Evolutionary conservation across 192 early-diverging fungal species (phyloP).

Genomic region (Coemansia erecta): DNA sequence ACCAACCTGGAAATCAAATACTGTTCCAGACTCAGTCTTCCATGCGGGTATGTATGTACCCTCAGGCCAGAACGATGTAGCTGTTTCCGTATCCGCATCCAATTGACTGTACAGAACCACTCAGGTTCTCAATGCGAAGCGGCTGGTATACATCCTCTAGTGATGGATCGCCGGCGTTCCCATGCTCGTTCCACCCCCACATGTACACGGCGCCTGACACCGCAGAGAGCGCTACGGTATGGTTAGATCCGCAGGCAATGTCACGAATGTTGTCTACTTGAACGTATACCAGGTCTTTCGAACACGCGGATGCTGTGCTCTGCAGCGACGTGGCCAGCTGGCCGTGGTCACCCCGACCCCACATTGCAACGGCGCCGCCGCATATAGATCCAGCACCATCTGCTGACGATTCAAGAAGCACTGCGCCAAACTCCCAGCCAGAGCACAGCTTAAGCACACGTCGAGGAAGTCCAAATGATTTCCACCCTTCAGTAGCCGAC

Average conservation of each 20-base stretch:
- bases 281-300: conserved; percentile 15
- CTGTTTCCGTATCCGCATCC: conserved; percentile 47
- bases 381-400: conserved; percentile 9
- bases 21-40: no score
- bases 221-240: conserved; percentile 61
- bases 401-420: conserved; percentile 63
- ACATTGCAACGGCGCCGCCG: conserved; percentile 47
- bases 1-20: no score
- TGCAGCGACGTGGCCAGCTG: conserved; percentile 52
- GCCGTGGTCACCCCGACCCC: conserved; percentile 77
- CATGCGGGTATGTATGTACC: no score
- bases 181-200: conserved; percentile 98
- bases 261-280: conserved; percentile 10
- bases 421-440: conserved; percentile 52
- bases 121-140: background rate
- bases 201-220: conserved; percentile 48
- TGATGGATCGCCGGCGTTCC: conserved; percentile 70
- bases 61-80: conserved; percentile 15
- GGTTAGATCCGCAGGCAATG: conserved; percentile 74
- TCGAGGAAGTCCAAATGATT: conserved; percentile 10
- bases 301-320: background rate
- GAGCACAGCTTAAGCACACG: conserved; percentile 26
- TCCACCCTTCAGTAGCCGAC: conserved; percentile 5
- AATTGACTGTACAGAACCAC: conserved; percentile 2
- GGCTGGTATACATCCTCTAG: conserved; percentile 29